Evolutionary conservation across 179 eudicot species (phyloP).

Genomic region (Silene coronaria): DNA sequence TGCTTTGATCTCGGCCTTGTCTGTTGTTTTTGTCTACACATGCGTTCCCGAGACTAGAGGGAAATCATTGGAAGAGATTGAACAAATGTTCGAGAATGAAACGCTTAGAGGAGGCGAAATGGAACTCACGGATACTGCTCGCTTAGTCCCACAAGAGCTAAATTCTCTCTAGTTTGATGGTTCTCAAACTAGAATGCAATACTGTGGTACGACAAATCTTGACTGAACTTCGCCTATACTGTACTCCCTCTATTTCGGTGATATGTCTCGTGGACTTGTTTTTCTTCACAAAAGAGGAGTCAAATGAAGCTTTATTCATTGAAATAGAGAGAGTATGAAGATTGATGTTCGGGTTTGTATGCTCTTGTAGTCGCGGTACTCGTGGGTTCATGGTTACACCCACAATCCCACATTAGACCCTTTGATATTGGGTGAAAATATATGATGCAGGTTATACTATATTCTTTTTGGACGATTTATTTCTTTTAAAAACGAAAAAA

Average conservation of each 20-base stretch:
- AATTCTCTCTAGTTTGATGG: slow-evolving; percentile 2
- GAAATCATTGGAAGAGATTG: slow-evolving; percentile 73
- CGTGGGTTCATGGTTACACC: slow-evolving; percentile 3
- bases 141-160: slow-evolving; percentile 27
- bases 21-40: slow-evolving; percentile 53
- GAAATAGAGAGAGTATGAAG: background rate
- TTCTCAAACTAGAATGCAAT: background rate
- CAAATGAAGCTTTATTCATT: background rate
- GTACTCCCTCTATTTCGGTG: background rate
- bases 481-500: background rate
- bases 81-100: slow-evolving; percentile 41
- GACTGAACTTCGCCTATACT: background rate
- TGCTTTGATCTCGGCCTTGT: slow-evolving; percentile 47
- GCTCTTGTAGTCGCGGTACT: background rate
- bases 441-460: slow-evolving; percentile 21
- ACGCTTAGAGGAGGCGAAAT: slow-evolving; percentile 19
- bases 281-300: background rate
- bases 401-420: background rate
- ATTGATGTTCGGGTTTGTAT: background rate
- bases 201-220: background rate
- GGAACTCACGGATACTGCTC: slow-evolving; percentile 33
- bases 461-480: background rate
- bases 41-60: slow-evolving; percentile 86
- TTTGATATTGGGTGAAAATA: slow-evolving; percentile 9
- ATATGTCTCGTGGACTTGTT: background rate